Conservation (phyloP, 2,329 filamentous ascomycete genomes). For the Trichoderma koningii region DNA sequence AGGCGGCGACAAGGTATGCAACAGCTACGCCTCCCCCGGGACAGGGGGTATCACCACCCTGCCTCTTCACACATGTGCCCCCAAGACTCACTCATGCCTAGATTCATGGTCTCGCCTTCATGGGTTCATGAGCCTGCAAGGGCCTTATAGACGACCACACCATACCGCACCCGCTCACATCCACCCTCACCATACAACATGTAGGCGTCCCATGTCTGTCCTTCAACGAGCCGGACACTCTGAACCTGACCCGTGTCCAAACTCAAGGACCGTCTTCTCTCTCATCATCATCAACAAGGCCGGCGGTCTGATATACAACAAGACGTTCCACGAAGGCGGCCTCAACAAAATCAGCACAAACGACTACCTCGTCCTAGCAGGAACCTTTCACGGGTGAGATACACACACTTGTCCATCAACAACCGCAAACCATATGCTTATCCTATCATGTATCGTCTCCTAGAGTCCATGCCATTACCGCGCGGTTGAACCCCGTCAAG, state of each 20-base stretch:
- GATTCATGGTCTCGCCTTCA: constrained; percentile 28
- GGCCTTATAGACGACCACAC: constrained; percentile 4
- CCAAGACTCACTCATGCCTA: constrained; percentile 11
- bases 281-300: constrained; percentile 99
- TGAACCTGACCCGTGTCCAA: background rate
- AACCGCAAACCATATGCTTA: constrained; percentile 20
- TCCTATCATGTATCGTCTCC: background rate
- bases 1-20: constrained; percentile 4
- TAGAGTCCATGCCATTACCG: constrained; percentile 70
- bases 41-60: background rate
- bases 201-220: background rate
- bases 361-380: constrained; percentile 94
- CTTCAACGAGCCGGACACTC: background rate
- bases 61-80: background rate
- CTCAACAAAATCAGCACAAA: constrained; percentile 90
- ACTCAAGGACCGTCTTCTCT: constrained; percentile 81
- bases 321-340: constrained; percentile 82
- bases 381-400: constrained; percentile 88
- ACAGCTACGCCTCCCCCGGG: background rate
- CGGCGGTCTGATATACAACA: constrained; percentile 93
- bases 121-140: constrained; percentile 28
- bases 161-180: background rate
- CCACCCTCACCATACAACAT: background rate
- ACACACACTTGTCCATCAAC: constrained; percentile 22
- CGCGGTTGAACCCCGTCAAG: constrained; percentile 61